Evolutionary conservation across 305 asterid genomes (phyloP), one percentile per base, ranked within the genome.

Genomic region (Fraxinus paxiana): DNA sequence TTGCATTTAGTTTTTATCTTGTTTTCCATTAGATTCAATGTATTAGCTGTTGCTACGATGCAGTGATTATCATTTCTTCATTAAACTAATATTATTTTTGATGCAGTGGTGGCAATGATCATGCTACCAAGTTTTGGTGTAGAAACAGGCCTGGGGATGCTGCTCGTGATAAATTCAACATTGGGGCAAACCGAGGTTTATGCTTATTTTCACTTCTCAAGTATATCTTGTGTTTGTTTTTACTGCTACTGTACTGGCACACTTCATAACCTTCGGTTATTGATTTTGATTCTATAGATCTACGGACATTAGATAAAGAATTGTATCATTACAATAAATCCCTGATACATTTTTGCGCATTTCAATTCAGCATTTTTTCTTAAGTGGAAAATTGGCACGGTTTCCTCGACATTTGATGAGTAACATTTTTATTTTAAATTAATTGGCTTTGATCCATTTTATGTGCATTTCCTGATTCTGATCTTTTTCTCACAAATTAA

Each of bases 111-210:
- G 92, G 99, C 88, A 90, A 94, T 87, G 98, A 96, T 87, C 96
- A 96, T 31, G 88, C 98, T 12, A 96, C 99, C 81, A 96, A 96
- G 83, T 96, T 96, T 89, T 96, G 99, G 99, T 94, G 99, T 92
- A 88, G 99, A 91, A 94, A 96, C 86, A 91, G 99, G 90, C 99
- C 99, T 77, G 99, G 98, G 51, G 99, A 95, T 85, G 85, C 97
- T 4, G 96, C 94, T 28, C 97, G 96, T 79, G 99, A 96, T 85
- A 93, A 93, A 83, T 84, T 87, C 33, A 92, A 81, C 81, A 77
- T 86, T 79, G 98, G 95, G 79, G 86, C 85, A 74, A 90, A 84
- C 74, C 97, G 90, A 92, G 98, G 95, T 89, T 84, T 59, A 20
- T 46, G 51, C 65, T 41, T 5, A 1, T 30, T 78, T 76, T 82